A percentile compares a stretch with the other conserved stretches of the same genome.
Evolutionary conservation across 768 basidiomycete species (phyloP).

Genomic region (Mycena maculata): DNA sequence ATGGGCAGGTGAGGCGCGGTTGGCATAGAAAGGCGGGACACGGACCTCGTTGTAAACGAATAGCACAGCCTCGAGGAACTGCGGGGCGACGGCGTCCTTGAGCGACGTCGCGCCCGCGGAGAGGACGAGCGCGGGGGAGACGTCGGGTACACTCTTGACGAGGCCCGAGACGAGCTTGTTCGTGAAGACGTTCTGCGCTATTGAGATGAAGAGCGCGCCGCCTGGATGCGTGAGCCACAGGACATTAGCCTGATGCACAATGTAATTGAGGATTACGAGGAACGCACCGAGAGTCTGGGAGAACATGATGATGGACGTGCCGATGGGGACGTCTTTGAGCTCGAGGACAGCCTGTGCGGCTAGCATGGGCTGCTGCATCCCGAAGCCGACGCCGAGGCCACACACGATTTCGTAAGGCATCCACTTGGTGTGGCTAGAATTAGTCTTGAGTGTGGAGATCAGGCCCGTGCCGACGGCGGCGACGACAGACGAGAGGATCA

Average conservation of each 20-base stretch:
- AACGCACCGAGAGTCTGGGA: conserved; percentile 34
- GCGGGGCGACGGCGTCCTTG: background rate
- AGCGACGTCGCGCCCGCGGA: conserved; percentile 7
- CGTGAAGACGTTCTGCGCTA: conserved; percentile 31
- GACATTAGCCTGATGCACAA: too few species aligned
- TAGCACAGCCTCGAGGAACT: background rate
- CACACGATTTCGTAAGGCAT: conserved; percentile 38
- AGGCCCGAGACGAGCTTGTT: background rate
- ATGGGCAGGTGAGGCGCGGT: background rate
- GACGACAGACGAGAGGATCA: conserved; percentile 43
- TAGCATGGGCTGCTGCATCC: conserved; percentile 37
- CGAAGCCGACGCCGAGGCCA: conserved; percentile 45
- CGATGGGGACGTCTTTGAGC: conserved; percentile 30
- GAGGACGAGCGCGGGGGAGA: conserved; percentile 9
- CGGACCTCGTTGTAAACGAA: conserved; percentile 15
- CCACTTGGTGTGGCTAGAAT: conserved; percentile 35
- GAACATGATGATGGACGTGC: conserved; percentile 36
- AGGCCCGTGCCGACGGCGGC: conserved; percentile 50
- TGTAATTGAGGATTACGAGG: too few species aligned
- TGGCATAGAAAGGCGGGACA: too few species aligned
- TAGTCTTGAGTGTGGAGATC: conserved; percentile 42
- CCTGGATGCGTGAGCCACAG: too few species aligned
- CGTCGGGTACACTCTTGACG: background rate
- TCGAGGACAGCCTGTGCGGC: conserved; percentile 34
- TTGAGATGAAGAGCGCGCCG: conserved; percentile 34